Evolutionary conservation across 371 early-diverging fungal species (phyloP), one percentile per base, ranked within the genome.

Genomic region (Mucor saturninus): DNA sequence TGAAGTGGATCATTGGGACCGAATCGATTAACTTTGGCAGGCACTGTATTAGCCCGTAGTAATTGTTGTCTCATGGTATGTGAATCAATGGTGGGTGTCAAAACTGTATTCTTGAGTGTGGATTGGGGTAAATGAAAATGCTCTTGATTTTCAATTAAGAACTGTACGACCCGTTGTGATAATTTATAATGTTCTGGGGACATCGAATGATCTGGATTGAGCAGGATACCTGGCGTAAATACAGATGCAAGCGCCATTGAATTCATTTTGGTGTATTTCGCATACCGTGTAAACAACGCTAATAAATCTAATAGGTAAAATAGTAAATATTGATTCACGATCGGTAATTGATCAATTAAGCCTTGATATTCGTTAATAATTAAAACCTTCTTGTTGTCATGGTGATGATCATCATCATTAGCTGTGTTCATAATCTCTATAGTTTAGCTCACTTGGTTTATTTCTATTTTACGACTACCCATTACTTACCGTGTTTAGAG

Each of bases 201-300:
- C 79, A 83, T 69, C 39, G 74, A 75, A 50, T 85, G 81, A 13
- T 75, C 74, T 35, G 86, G 83, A 32, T 83, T 79, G 5, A 81
- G 77, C 5, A 88, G 61, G n/a, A 87, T 83, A 6, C 84, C 83
- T 2, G 89, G 86, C 31, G 84, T 81, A 68, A 88, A 88, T 11
- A 88, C 82, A 2, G 83, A 77, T 1, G 89, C 84, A 7, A 88
- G 63, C 15, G 65, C 54, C 21, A 48, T 37, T 13, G 65, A 60
- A 54, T 54, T 42, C 65, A 65, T 65, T 60, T 60, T 65, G 39
- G 65, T 65, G 40, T 55, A 60, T 55, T 65, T 40, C 10, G 78
- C 69, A 61, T 84, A 73, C 7, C 74, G 62, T 2, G 79, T 76
- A 57, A 88, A 86, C 7, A 85, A 54, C 0, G 81, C 73, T 13